These are phyloP conservation scores for Wickerhamomyces kurtzmanii DNA, from an alignment of 805 yeast species.

Conservation along the genomic window DNA sequence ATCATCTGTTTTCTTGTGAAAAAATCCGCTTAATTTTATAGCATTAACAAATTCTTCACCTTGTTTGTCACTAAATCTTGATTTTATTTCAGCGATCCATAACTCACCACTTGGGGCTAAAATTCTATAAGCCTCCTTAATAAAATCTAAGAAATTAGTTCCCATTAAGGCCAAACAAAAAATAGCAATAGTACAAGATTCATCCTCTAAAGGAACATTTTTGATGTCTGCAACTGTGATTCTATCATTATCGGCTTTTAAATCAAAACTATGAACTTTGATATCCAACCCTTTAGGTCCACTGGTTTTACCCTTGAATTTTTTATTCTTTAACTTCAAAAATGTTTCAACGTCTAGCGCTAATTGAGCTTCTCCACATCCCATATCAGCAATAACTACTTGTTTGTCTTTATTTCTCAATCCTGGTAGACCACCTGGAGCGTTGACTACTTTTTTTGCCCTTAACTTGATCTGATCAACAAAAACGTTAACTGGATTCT, in stretches of 20 bases:
- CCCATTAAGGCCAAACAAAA: slow-evolving; percentile 97
- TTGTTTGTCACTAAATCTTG: slow-evolving; percentile 69
- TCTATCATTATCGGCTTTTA: slow-evolving; percentile 78
- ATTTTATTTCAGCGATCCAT: slow-evolving; percentile 97
- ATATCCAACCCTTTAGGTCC: slow-evolving; percentile 30
- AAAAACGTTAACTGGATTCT: slow-evolving; percentile 92
- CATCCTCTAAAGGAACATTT: slow-evolving; percentile 75
- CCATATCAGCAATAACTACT: slow-evolving; percentile 94
- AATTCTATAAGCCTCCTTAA: slow-evolving; percentile 81
- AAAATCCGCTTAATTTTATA: slow-evolving; percentile 71
- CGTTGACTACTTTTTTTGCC: slow-evolving; percentile 62
- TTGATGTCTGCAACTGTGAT: slow-evolving; percentile 96
- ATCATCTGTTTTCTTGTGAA: slow-evolving; percentile 81
- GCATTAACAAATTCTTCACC: slow-evolving; percentile 78
- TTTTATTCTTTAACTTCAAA: slow-evolving; percentile 24
- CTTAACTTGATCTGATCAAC: slow-evolving; percentile 59
- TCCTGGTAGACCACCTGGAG: slow-evolving; percentile 95
- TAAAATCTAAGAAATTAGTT: slow-evolving; percentile 87
- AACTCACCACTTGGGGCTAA: slow-evolving; percentile 86
- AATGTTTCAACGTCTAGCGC: slow-evolving; percentile 54
- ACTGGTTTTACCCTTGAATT: slow-evolving; percentile 7
- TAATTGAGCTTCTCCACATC: slow-evolving; percentile 95
- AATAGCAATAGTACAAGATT: slow-evolving; percentile 77
- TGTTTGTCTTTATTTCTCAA: slow-evolving; percentile 34
- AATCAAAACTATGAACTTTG: slow-evolving; percentile 81